Percentiles rank a stretch among this genome's conserved stretches.
These are phyloP conservation scores for Clonostachys solani DNA, from an alignment of 2,329 filamentous ascomycete species.

Conservation along the genomic window DNA sequence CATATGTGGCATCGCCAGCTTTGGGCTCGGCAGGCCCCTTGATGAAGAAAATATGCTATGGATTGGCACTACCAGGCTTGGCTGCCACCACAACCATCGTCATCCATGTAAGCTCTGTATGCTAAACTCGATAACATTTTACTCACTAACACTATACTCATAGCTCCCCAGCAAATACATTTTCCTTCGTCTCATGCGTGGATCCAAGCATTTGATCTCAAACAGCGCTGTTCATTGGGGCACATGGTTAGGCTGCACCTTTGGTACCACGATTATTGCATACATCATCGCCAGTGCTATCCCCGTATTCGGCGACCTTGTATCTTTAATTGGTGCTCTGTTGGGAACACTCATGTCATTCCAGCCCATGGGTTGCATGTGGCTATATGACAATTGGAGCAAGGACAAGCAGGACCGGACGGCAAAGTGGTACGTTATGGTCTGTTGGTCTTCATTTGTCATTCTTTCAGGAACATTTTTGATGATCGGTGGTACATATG, in stretches of 20 bases:
- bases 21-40: constrained; percentile 35
- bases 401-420: background rate
- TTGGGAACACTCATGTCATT: constrained; percentile 17
- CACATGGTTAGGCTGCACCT: constrained; percentile 21
- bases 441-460: constrained; percentile 9
- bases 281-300: constrained; percentile 20
- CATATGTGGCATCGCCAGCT: constrained; percentile 38
- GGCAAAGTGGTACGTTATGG: background rate
- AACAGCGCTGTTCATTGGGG: constrained; percentile 21
- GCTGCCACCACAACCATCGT: constrained; percentile 18
- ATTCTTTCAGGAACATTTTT: constrained; percentile 19
- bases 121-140: constrained; percentile 15
- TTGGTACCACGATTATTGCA: constrained; percentile 11
- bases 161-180: constrained; percentile 16
- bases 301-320: constrained; percentile 18
- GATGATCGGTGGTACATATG: constrained; percentile 7
- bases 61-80: constrained; percentile 23
- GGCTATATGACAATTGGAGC: constrained; percentile 35
- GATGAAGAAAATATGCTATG: constrained; percentile 39
- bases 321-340: constrained; percentile 17
- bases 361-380: constrained; percentile 28
- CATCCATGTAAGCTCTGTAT: constrained; percentile 14
- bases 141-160: constrained; percentile 4
- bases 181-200: constrained; percentile 16
- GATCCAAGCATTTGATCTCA: constrained; percentile 18